These are phyloP conservation scores for Mortierella sp. DNA, from an alignment of 371 early-diverging fungal genomes.

Conservation along the genomic window DNA sequence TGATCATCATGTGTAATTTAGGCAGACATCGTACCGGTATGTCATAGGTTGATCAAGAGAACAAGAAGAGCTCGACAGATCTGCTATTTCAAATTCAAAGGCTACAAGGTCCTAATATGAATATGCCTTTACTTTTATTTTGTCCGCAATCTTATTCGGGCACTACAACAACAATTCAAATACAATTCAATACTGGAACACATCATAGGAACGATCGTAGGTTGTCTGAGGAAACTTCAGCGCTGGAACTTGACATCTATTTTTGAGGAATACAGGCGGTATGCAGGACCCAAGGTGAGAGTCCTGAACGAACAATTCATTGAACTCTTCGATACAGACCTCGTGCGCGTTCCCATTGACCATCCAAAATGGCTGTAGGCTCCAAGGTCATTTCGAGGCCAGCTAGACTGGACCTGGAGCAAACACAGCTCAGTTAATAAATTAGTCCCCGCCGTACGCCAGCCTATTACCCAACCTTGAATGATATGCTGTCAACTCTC, in stretches of 20 bases:
- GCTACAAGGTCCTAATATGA: too few species aligned
- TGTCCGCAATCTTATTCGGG: background rate
- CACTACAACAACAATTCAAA: background rate
- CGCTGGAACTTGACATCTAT: slow-evolving; percentile 97
- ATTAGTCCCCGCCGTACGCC: too few species aligned
- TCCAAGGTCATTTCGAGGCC: background rate
- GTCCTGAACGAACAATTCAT: slow-evolving; percentile 94
- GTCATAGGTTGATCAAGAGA: too few species aligned
- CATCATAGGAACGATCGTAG: slow-evolving; percentile 88
- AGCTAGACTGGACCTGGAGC: background rate
- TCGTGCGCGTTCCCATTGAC: slow-evolving; percentile 83
- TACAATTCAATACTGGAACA: background rate
- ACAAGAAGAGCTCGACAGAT: too few species aligned
- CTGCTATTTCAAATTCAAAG: too few species aligned
- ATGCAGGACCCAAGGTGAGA: slow-evolving; percentile 96
- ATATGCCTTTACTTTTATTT: slow-evolving; percentile 8
- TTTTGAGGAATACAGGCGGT: slow-evolving; percentile 96
- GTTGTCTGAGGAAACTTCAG: slow-evolving; percentile 96
- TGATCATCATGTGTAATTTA: slow-evolving; percentile 97
- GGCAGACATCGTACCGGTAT: slow-evolving; percentile 96
- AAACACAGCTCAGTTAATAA: too few species aligned
- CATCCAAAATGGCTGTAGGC: slow-evolving; percentile 84
- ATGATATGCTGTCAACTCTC: too few species aligned
- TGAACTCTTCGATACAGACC: slow-evolving; percentile 95
- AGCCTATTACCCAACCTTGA: too few species aligned